These are phyloP conservation scores for Coprinopsis strossmayeri DNA, from an alignment of 768 basidiomycete genomes.

Conservation along the genomic window DNA sequence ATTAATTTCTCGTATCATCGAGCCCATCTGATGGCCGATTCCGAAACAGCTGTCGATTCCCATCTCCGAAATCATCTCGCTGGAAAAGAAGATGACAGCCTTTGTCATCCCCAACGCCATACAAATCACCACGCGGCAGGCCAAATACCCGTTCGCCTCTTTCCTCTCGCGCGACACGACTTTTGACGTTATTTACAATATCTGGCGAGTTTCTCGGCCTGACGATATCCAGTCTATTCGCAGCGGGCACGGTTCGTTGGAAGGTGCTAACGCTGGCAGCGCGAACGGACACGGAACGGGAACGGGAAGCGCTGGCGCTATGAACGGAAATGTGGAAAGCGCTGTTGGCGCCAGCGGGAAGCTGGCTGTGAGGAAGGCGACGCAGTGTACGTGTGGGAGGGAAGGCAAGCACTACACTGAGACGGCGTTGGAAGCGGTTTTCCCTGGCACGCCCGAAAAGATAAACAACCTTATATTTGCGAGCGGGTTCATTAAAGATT, in stretches of 20 bases:
- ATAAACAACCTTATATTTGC: conserved; percentile 96
- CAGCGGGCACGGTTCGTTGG: conserved; percentile 29
- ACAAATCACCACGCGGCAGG: conserved; percentile 73
- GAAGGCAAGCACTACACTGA: conserved; percentile 67
- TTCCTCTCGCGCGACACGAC: conserved; percentile 96
- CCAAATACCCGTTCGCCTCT: conserved; percentile 91
- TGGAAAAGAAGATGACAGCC: conserved; percentile 98
- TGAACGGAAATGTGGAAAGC: conserved; percentile 5
- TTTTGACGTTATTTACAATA: conserved; percentile 91
- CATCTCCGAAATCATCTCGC: conserved; percentile 75
- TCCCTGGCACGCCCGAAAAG: conserved; percentile 91
- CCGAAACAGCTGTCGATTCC: conserved; percentile 71
- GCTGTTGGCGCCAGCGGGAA: conserved; percentile 4
- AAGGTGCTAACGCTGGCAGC: conserved; percentile 18
- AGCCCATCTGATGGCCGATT: conserved; percentile 1
- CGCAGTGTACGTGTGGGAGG: conserved; percentile 69
- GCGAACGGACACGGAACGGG: conserved; percentile 13
- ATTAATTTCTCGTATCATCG: conserved; percentile 5
- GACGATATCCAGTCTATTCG: conserved; percentile 38
- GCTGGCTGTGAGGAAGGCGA: conserved; percentile 40
- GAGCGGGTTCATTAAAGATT: conserved; percentile 92
- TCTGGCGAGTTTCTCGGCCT: conserved; percentile 89
- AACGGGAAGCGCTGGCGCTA: background rate
- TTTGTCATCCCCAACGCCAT: conserved; percentile 98
- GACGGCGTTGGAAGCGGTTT: conserved; percentile 64